phyloP scores from a whole-genome alignment of 139 green algal genomes.

The Edaphochlamys debaryana region DNA sequence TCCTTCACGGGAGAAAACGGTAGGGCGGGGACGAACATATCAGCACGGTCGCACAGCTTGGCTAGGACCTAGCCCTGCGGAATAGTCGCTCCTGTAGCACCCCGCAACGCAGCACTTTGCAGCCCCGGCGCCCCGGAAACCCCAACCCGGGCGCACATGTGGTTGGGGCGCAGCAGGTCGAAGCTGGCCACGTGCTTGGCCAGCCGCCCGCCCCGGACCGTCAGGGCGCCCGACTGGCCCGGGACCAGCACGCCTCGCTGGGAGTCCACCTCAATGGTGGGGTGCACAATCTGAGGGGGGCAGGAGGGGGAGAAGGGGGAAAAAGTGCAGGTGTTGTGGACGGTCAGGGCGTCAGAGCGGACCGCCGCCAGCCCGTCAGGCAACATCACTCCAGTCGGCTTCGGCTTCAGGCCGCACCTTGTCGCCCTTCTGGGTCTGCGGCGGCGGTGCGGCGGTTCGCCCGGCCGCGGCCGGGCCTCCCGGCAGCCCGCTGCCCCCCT shows the following conservation, averaged over 20 bases:
- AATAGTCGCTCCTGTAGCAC: neutral
- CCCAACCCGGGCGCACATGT: conserved; percentile 5
- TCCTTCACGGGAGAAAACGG: neutral
- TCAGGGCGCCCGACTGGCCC: neutral
- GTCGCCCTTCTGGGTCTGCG: too few species aligned
- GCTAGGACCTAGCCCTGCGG: neutral
- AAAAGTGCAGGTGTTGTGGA: neutral
- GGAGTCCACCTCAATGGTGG: conserved; percentile 2
- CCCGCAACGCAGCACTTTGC: too few species aligned
- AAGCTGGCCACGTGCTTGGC: conserved; percentile 20
- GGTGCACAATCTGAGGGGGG: neutral
- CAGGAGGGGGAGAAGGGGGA: too few species aligned
- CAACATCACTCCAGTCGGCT: too few species aligned
- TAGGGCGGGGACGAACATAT: neutral
- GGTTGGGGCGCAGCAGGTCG: conserved; percentile 1
- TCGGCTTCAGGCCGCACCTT: too few species aligned
- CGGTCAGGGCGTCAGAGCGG: neutral
- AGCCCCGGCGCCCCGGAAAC: neutral
- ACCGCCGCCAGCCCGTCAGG: too few species aligned
- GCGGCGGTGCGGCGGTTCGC: too few species aligned
- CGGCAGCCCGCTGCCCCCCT: too few species aligned
- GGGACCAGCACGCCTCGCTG: conserved; percentile 18
- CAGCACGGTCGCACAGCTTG: neutral
- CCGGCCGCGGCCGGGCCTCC: too few species aligned
- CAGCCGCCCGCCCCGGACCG: neutral